phyloP scores from a whole-genome alignment of 169 alveolate genomes.

The Neospora caninum region DNA sequence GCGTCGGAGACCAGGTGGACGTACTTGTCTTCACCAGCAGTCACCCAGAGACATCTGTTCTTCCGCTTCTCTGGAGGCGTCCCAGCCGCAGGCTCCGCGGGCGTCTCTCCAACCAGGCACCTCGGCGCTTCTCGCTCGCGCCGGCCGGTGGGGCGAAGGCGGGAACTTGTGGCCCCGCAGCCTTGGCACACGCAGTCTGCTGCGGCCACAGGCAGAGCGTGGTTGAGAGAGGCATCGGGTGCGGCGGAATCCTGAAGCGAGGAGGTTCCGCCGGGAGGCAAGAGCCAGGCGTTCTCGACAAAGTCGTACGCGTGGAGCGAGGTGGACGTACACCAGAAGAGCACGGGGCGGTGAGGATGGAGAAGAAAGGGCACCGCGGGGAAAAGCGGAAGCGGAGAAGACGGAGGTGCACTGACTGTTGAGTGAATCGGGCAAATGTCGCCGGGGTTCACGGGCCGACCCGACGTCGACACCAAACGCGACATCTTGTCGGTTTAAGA shows the following conservation, averaged over 20 bases:
- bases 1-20: slow-evolving; percentile 1
- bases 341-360: slow-evolving; percentile 49
- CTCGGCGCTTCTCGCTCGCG: not conserved
- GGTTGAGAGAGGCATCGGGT: not conserved
- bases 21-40: slow-evolving; percentile 42
- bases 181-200: slow-evolving; percentile 43
- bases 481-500: not conserved
- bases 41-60: slow-evolving; percentile 28
- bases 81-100: not conserved
- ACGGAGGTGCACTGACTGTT: not conserved
- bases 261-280: not conserved
- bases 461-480: not conserved
- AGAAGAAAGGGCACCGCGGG: slow-evolving; percentile 43
- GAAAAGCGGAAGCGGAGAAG: not conserved
- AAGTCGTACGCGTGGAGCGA: slow-evolving; percentile 19
- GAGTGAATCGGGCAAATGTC: not conserved
- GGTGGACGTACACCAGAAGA: slow-evolving; percentile 17
- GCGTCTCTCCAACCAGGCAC: not conserved
- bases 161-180: slow-evolving; percentile 42
- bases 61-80: not conserved
- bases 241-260: not conserved
- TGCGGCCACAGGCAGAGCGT: slow-evolving; percentile 17
- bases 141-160: not conserved
- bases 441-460: not conserved
- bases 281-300: not conserved